These are phyloP conservation scores for Phytophthora hybrid DNA, from an alignment of 352 stramenopile species.

Conservation along the genomic window DNA sequence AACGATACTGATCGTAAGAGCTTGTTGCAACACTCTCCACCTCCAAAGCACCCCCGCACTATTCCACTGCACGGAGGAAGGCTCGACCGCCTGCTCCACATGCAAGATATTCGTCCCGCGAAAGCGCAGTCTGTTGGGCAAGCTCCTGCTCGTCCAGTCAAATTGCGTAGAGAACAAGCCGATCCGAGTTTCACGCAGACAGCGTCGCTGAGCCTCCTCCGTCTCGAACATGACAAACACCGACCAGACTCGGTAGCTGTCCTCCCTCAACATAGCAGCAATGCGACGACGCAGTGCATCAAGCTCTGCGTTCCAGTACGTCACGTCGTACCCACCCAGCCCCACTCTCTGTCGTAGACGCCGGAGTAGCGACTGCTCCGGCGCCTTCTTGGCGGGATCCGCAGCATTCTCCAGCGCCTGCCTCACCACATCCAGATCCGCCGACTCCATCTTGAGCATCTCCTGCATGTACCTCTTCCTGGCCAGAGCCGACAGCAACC, in stretches of 20 bases:
- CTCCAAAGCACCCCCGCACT: slow-evolving; percentile 58
- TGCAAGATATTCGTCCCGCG: slow-evolving; percentile 75
- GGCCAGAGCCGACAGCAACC: slow-evolving; percentile 62
- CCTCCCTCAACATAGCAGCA: slow-evolving; percentile 39
- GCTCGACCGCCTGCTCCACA: slow-evolving; percentile 70
- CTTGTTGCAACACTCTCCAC: slow-evolving; percentile 51
- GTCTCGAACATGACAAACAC: slow-evolving; percentile 86
- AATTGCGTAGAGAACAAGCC: slow-evolving; percentile 57
- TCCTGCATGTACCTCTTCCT: slow-evolving; percentile 76
- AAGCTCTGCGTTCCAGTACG: slow-evolving; percentile 70
- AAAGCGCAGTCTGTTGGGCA: slow-evolving; percentile 61
- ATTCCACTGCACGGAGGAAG: slow-evolving; percentile 77
- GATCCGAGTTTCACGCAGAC: slow-evolving; percentile 57
- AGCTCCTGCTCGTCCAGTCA: slow-evolving; percentile 44
- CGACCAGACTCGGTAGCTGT: slow-evolving; percentile 68
- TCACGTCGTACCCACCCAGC: slow-evolving; percentile 56
- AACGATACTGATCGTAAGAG: slow-evolving; percentile 57
- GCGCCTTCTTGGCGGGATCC: slow-evolving; percentile 29
- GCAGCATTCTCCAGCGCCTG: slow-evolving; percentile 52
- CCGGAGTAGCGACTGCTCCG: slow-evolving; percentile 31
- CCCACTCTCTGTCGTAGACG: slow-evolving; percentile 49
- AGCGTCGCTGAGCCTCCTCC: slow-evolving; percentile 65
- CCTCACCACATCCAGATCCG: slow-evolving; percentile 40
- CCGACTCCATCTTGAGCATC: slow-evolving; percentile 74
- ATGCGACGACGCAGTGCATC: slow-evolving; percentile 55